Evolutionary conservation across 768 basidiomycete species (phyloP).

Genomic region (Dioszegia aurantiaca): DNA sequence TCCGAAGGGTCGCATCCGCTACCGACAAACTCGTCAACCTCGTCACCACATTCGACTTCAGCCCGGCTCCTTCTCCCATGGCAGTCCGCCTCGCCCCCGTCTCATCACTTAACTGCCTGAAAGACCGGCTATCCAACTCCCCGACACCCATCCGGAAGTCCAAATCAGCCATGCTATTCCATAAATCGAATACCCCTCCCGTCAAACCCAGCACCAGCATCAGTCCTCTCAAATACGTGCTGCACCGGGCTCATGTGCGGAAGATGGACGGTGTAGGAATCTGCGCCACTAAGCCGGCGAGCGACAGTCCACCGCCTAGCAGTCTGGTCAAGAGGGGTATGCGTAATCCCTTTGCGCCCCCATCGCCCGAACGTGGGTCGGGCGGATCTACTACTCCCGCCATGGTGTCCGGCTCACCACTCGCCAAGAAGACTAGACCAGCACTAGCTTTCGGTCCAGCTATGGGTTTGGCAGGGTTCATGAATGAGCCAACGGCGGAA

Average conservation of each 20-base stretch:
- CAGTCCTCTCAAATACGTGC: conserved; percentile 45
- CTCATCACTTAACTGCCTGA: conserved; percentile 25
- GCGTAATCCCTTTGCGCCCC: conserved; percentile 40
- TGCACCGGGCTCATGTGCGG: conserved; percentile 32
- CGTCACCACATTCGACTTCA: conserved; percentile 31
- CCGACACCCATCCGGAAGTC: conserved; percentile 46
- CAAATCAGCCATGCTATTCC: conserved; percentile 31
- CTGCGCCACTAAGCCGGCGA: conserved; percentile 3
- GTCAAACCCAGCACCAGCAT: conserved; percentile 21
- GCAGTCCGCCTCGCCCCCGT: conserved; percentile 9
- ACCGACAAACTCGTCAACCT: conserved; percentile 41
- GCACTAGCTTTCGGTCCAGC: conserved; percentile 3
- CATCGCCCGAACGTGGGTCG: conserved; percentile 25
- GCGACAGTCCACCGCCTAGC: conserved; percentile 4
- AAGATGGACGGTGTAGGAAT: conserved; percentile 4
- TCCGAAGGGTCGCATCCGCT: conserved; percentile 36
- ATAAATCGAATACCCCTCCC: conserved; percentile 27
- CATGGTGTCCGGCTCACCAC: background rate
- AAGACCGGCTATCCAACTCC: conserved; percentile 25
- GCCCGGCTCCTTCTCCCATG: conserved; percentile 23
- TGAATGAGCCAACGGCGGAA: background rate
- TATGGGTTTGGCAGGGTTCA: conserved; percentile 7
- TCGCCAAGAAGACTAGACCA: background rate
- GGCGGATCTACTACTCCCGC: conserved; percentile 5
- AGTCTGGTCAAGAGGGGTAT: conserved; percentile 43